Conservation (phyloP, 179 eudicot genomes). For the Drosera spatulata region DNA sequence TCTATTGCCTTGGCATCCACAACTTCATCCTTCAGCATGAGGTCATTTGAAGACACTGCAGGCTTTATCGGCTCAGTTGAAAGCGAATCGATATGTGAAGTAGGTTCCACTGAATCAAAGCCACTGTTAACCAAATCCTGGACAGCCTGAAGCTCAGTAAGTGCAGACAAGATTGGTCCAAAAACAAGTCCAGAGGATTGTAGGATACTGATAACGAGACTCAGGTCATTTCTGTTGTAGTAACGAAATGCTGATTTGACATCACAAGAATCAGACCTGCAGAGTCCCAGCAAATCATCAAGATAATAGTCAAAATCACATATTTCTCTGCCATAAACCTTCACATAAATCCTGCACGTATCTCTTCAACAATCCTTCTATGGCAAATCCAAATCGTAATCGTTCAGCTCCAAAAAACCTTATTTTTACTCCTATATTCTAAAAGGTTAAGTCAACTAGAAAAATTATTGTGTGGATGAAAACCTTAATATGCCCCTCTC, state of each 20-base stretch:
- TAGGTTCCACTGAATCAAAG: slow-evolving; percentile 12
- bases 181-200: slow-evolving; percentile 33
- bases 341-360: too few species aligned
- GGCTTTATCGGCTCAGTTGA: slow-evolving; percentile 1
- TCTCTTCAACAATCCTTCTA: too few species aligned
- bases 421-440: too few species aligned
- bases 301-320: slow-evolving; percentile 3
- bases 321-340: too few species aligned
- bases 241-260: slow-evolving; percentile 38
- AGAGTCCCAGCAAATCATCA: slow-evolving; percentile 10
- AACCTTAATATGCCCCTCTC: too few species aligned
- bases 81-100: slow-evolving; percentile 5
- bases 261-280: slow-evolving; percentile 67
- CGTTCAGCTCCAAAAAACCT: too few species aligned
- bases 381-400: too few species aligned
- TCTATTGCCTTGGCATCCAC: slow-evolving; percentile 5
- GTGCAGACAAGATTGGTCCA: slow-evolving; percentile 33
- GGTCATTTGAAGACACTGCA: slow-evolving; percentile 16
- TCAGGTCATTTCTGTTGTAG: slow-evolving; percentile 63
- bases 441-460: too few species aligned
- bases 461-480: too few species aligned
- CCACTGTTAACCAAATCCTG: slow-evolving; percentile 22
- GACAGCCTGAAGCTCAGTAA: slow-evolving; percentile 41
- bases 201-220: slow-evolving; percentile 41
- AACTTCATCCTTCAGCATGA: slow-evolving; percentile 13